Evolutionary conservation across 2,329 filamentous ascomycete genomes (phyloP).

Genomic region (Aspergillus clavatus): DNA sequence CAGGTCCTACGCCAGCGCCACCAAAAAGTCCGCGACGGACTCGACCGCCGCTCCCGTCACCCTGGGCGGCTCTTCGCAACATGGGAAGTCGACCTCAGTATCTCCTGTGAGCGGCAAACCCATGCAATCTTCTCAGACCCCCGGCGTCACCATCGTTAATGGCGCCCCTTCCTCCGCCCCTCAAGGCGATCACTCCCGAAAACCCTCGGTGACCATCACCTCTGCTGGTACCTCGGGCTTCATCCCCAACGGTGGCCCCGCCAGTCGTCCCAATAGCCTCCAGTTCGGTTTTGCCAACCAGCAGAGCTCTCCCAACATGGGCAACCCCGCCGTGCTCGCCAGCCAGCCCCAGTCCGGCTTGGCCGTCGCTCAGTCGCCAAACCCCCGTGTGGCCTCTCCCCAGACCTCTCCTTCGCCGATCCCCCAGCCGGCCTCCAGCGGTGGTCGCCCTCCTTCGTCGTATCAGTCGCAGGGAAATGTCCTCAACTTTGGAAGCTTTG

Average conservation of each 20-base stretch:
- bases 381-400: constrained; percentile 75
- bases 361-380: constrained; percentile 51
- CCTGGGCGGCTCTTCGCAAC: constrained; percentile 48
- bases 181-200: constrained; percentile 69
- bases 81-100: constrained; percentile 60
- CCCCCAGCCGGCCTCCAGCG: constrained; percentile 78
- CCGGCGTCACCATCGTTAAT: constrained; percentile 61
- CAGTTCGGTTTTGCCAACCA: constrained; percentile 75
- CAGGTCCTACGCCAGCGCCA: constrained; percentile 59
- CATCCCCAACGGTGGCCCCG: constrained; percentile 69
- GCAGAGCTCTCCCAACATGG: constrained; percentile 58
- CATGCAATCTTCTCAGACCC: constrained; percentile 43
- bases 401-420: constrained; percentile 89
- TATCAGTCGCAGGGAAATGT: constrained; percentile 66
- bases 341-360: constrained; percentile 39
- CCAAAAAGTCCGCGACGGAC: constrained; percentile 55
- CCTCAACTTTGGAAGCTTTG: constrained; percentile 77
- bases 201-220: constrained; percentile 87
- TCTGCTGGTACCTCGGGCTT: constrained; percentile 72
- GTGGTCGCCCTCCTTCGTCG: constrained; percentile 73
- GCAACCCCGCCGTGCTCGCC: constrained; percentile 52
- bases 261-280: constrained; percentile 55
- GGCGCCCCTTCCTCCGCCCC: constrained; percentile 49
- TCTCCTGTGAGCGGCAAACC: constrained; percentile 82
- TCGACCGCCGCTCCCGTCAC: constrained; percentile 48